Percentiles rank a stretch among this genome's conserved stretches.
Conservation (phyloP, 1,284 basidiomycete genomes). For the Ceratobasidium sp. region DNA sequence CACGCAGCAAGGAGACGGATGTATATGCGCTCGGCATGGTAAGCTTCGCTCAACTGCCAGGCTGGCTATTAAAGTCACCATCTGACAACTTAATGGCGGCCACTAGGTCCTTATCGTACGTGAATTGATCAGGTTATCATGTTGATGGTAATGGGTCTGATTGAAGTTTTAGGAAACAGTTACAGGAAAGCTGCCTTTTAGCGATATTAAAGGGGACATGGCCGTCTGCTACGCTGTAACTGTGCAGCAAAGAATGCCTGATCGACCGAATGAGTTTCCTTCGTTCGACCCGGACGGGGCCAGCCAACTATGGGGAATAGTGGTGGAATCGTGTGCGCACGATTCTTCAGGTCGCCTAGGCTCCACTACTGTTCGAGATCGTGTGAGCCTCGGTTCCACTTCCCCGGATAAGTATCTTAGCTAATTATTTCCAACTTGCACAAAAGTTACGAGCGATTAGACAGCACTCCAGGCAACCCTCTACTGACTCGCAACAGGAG, state of each 20-base stretch:
- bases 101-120: constrained; percentile 6
- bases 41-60: not conserved
- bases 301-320: not conserved
- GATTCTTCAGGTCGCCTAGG: not conserved
- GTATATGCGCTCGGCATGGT: constrained; percentile 32
- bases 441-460: no score
- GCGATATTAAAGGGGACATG: not conserved
- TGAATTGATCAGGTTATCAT: not conserved
- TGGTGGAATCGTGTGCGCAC: not conserved
- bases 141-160: not conserved
- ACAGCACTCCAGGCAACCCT: not conserved
- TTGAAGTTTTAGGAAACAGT: not conserved
- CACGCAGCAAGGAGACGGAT: constrained; percentile 19
- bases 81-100: no score
- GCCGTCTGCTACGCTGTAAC: not conserved
- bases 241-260: not conserved
- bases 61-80: no score
- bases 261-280: not conserved
- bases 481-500: no score
- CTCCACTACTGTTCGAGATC: not conserved
- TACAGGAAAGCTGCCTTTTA: constrained; percentile 1
- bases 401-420: no score
- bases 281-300: not conserved
- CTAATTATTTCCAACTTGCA: no score
- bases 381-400: not conserved